A percentile compares a stretch with the other conserved stretches of the same genome.
Conservation (phyloP, 306 rosid species). For the Prunus mongolica region DNA sequence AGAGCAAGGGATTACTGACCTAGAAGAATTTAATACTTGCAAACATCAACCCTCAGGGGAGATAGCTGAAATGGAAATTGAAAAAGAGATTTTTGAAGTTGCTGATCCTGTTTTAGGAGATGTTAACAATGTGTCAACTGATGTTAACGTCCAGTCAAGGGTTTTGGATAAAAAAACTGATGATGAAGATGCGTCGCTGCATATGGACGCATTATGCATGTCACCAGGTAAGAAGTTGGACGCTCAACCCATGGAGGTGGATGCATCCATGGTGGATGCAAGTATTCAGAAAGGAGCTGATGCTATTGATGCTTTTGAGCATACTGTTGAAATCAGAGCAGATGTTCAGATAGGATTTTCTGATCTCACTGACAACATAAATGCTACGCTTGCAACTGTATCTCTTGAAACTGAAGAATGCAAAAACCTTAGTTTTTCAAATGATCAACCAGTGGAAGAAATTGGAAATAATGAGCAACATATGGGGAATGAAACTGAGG, state of each 20-base stretch:
- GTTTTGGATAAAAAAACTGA: slow-evolving; percentile 37
- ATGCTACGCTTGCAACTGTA: slow-evolving; percentile 34
- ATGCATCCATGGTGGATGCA: slow-evolving; percentile 29
- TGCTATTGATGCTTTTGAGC: slow-evolving; percentile 30
- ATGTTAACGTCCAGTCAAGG: slow-evolving; percentile 25
- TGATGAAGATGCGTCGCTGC: slow-evolving; percentile 43
- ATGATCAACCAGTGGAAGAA: slow-evolving; percentile 37
- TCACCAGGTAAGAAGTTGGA: slow-evolving; percentile 43
- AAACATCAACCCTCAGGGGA: slow-evolving; percentile 33
- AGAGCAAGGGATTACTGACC: slow-evolving; percentile 20
- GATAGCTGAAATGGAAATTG: slow-evolving; percentile 41
- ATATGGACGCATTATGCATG: slow-evolving; percentile 33
- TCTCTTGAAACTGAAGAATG: slow-evolving; percentile 41
- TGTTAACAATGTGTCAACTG: slow-evolving; percentile 23
- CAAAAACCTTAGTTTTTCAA: slow-evolving; percentile 34
- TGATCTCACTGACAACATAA: slow-evolving; percentile 26
- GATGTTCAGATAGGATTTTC: slow-evolving; percentile 35
- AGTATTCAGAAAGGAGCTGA: slow-evolving; percentile 31
- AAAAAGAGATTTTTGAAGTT: slow-evolving; percentile 30
- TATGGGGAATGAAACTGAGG: slow-evolving; percentile 45
- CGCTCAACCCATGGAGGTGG: slow-evolving; percentile 37
- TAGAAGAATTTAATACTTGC: slow-evolving; percentile 28
- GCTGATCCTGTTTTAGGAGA: slow-evolving; percentile 39
- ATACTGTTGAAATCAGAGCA: slow-evolving; percentile 33
- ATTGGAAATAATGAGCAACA: slow-evolving; percentile 33